A percentile compares a stretch with the other conserved stretches of the same genome.
Conservation (phyloP, 192 early-diverging fungal species). For the Phycomyces nitens region DNA sequence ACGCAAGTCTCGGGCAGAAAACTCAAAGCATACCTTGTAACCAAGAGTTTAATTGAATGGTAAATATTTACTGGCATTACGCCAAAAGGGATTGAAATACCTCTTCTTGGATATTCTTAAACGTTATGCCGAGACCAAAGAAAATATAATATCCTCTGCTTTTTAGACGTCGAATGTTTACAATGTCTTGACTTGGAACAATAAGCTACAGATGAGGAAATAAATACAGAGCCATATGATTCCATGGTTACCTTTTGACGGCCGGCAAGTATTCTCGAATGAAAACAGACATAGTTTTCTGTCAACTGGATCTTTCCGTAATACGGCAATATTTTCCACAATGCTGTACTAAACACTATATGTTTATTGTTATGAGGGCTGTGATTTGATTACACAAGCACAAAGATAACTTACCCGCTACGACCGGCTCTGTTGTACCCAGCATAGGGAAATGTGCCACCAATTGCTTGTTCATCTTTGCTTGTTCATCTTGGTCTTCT, state of each 20-base stretch:
- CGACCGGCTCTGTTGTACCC: slow-evolving; percentile 44
- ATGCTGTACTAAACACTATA: slow-evolving; percentile 35
- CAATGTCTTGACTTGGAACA: slow-evolving; percentile 53
- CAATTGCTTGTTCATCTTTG: slow-evolving; percentile 35
- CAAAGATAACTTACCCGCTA: slow-evolving; percentile 34
- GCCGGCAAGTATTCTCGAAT: slow-evolving; percentile 46
- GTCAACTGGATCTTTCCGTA: slow-evolving; percentile 62
- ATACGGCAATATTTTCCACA: slow-evolving; percentile 47
- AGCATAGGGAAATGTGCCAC: slow-evolving; percentile 44
- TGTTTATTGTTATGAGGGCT: slow-evolving; percentile 7
- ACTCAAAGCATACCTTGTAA: slow-evolving; percentile 53
- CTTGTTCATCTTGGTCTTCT: slow-evolving; percentile 22
- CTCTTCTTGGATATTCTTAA: slow-evolving; percentile 45
- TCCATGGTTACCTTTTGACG: slow-evolving; percentile 33
- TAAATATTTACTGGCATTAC: no score
- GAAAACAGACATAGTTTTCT: slow-evolving; percentile 59
- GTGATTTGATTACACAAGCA: neutral
- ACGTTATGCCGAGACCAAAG: slow-evolving; percentile 39
- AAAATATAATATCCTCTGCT: slow-evolving; percentile 35
- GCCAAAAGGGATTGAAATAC: slow-evolving; percentile 5
- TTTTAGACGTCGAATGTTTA: slow-evolving; percentile 34
- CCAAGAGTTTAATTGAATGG: no score
- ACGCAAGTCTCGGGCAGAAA: slow-evolving; percentile 38
- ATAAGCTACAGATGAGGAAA: slow-evolving; percentile 34
- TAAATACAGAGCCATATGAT: neutral